These are phyloP conservation scores for Plasmodium vivax DNA, from an alignment of 169 alveolate species.

Conservation along the genomic window DNA sequence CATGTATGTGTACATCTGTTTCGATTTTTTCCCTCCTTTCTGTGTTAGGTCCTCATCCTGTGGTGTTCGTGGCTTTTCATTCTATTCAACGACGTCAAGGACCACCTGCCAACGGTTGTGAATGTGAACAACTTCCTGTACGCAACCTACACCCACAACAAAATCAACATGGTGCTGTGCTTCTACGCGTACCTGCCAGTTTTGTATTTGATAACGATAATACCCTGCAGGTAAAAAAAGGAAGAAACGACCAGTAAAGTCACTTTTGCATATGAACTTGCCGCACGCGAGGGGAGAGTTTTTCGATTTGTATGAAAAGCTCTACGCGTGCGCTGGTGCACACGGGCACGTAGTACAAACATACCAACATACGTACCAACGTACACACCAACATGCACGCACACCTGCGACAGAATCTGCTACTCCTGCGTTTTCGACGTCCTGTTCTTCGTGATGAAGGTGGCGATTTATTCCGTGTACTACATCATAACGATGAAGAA, in stretches of 20 bases:
- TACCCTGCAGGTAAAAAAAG: slow-evolving; percentile 69
- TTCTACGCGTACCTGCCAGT: slow-evolving; percentile 66
- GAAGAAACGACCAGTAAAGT: not conserved
- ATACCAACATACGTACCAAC: no score
- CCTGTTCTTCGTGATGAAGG: slow-evolving; percentile 47
- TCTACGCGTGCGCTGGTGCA: not conserved
- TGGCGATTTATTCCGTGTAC: slow-evolving; percentile 57
- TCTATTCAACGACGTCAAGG: slow-evolving; percentile 54
- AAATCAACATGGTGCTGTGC: slow-evolving; percentile 51
- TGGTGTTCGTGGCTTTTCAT: slow-evolving; percentile 74
- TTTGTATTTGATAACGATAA: slow-evolving; percentile 52
- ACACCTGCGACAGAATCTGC: slow-evolving; percentile 19
- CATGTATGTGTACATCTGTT: not conserved
- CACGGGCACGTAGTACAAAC: not conserved
- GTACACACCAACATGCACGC: not conserved
- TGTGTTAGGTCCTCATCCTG: slow-evolving; percentile 11
- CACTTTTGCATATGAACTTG: not conserved
- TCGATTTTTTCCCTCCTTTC: not conserved
- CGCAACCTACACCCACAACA: slow-evolving; percentile 66
- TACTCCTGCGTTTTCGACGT: slow-evolving; percentile 56
- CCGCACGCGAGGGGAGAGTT: not conserved
- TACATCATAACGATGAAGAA: slow-evolving; percentile 57
- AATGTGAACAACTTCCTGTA: slow-evolving; percentile 54
- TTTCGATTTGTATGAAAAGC: not conserved
- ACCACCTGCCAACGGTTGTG: slow-evolving; percentile 37